Base-by-base conservation (phyloP, 129 eudicot genomes). In the Flaveria robusta region DNA sequence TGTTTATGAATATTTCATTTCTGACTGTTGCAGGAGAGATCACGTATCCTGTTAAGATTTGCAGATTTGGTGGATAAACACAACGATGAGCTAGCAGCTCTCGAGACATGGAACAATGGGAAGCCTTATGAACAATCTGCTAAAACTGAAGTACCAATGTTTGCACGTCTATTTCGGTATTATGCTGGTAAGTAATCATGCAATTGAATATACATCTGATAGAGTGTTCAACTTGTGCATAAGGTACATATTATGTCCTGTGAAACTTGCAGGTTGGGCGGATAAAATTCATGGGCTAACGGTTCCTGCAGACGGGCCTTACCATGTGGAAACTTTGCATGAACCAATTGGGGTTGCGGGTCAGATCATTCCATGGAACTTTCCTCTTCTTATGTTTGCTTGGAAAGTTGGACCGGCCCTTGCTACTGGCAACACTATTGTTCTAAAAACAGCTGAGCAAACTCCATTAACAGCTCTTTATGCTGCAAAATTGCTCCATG, bases 1-100 rank as follows among this genome's bases (percentile, higher is more conserved):
- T 27, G 1, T 52, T 15, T 22, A 19, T 29, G n/a, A n/a, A 78
- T 52, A n/a, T 23, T 18, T 69, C 1, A 22, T 41, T 83, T 19
- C 19, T n/a, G 0, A 45, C 18, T 49, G 8, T 70, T 79, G 13
- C 65, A 80, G 92, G 92, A 88, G 26, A 71, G 92, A 39, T 79
- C 87, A 7, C 23, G 81, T 52, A n/a, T 85, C 16, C n/a, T 88
- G 63, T 74, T 88, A 41, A 67, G 77, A 9, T 88, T 85, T 50
- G 92, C 89, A n/a, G 87, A 85, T 83, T 75, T 88, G 82, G 86
- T 88, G 15, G 92, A 88, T 60, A 83, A 88, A 77, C 92, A 88
- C 86, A 80, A 55, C 11, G 86, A 88, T 51, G 87, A 85, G 13
- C 70, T 66, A 8, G 70, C 70, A 34, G 70, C 50, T 66, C 70